Conservation (phyloP, 2,329 filamentous ascomycete species). For the Fusarium sp. region DNA sequence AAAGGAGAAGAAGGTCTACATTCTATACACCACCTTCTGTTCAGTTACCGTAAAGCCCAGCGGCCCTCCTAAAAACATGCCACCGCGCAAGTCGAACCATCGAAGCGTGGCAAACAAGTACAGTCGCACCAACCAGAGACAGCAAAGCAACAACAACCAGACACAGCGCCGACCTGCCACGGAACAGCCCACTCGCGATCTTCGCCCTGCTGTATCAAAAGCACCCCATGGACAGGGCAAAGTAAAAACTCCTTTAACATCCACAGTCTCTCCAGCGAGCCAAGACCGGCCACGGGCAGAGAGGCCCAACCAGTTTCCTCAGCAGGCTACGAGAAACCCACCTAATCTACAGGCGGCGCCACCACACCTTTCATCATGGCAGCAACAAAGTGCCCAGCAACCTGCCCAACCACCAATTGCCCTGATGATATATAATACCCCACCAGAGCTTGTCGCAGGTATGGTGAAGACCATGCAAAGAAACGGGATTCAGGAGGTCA, state of each 20-base stretch:
- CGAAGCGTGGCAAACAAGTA: neutral
- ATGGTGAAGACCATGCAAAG: neutral
- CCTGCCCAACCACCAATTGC: neutral
- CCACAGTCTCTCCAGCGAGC: neutral
- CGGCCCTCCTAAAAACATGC: neutral
- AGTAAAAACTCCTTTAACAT: neutral
- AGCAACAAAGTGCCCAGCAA: neutral
- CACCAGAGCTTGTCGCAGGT: neutral
- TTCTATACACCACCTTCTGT: conserved; percentile 32
- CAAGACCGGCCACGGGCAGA: neutral
- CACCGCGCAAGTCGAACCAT: neutral
- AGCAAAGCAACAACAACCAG: neutral
- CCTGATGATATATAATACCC: neutral
- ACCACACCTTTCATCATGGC: neutral
- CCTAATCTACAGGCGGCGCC: neutral
- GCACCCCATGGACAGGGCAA: neutral
- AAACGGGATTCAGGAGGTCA: neutral
- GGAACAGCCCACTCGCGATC: neutral
- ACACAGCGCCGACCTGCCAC: neutral
- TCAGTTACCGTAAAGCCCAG: conserved; percentile 16
- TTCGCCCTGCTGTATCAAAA: neutral
- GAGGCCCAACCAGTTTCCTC: neutral
- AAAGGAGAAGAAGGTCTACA: conserved; percentile 28
- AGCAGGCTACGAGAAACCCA: neutral
- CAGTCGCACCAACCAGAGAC: neutral